phyloP scores from a whole-genome alignment of 495 filamentous ascomycete genomes.

The Trichoderma orchidacearum region DNA sequence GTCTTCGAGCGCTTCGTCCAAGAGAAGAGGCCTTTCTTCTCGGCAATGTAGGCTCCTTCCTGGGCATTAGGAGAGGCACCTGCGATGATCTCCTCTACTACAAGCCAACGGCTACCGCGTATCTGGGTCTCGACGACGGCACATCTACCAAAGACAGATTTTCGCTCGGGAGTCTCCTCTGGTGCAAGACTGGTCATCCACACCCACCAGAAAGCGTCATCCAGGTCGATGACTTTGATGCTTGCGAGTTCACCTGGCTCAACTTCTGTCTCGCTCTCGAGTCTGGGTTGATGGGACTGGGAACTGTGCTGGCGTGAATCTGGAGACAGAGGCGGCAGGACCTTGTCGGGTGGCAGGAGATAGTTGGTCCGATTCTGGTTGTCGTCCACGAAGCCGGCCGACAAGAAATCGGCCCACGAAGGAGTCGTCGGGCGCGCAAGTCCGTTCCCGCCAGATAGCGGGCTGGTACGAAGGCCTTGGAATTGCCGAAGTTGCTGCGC shows the following conservation, averaged over 20 bases:
- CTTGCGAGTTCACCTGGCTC: slow-evolving; percentile 92
- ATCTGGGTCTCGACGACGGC: slow-evolving; percentile 84
- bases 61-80: slow-evolving; percentile 80
- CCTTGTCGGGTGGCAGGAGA: slow-evolving; percentile 80
- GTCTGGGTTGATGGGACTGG: slow-evolving; percentile 64
- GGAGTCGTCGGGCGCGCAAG: slow-evolving; percentile 82
- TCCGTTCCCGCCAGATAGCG: slow-evolving; percentile 48
- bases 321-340: slow-evolving; percentile 71
- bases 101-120: slow-evolving; percentile 69
- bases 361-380: slow-evolving; percentile 37
- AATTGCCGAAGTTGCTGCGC: slow-evolving; percentile 8
- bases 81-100: slow-evolving; percentile 93
- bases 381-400: slow-evolving; percentile 79
- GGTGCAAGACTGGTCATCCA: slow-evolving; percentile 95
- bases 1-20: slow-evolving; percentile 61
- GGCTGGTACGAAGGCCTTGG: slow-evolving; percentile 39
- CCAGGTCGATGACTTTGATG: slow-evolving; percentile 71
- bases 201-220: slow-evolving; percentile 99
- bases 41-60: slow-evolving; percentile 73
- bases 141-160: slow-evolving; percentile 88
- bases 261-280: slow-evolving; percentile 49
- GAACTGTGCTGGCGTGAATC: slow-evolving; percentile 64
- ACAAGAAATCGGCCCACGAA: slow-evolving; percentile 95
- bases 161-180: slow-evolving; percentile 72
- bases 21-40: slow-evolving; percentile 86